These are phyloP conservation scores for Linum tenue DNA, from an alignment of 345 rosid genomes.

Conservation along the genomic window DNA sequence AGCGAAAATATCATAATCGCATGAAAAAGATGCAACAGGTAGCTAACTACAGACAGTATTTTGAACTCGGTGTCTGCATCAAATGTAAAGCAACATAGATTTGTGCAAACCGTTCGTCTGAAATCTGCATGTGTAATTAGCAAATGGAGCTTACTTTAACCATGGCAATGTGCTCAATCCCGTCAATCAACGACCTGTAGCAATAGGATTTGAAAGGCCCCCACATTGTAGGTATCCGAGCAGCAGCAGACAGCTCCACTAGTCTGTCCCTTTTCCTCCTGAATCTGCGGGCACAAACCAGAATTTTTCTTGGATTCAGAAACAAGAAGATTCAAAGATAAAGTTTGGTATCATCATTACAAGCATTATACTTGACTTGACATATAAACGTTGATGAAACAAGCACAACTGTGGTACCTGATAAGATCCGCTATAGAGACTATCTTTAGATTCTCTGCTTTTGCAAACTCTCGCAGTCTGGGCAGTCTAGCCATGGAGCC, in stretches of 20 bases:
- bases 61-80: no score
- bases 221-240: constrained; percentile 28
- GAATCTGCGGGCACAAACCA: constrained; percentile 9
- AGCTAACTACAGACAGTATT: no score
- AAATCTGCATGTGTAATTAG: not conserved
- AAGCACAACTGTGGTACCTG: constrained; percentile 11
- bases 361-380: no score
- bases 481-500: constrained; percentile 30
- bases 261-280: constrained; percentile 24
- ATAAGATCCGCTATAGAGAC: constrained; percentile 24
- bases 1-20: no score
- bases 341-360: no score
- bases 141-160: constrained; percentile 19
- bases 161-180: constrained; percentile 30
- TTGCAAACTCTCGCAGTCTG: constrained; percentile 22
- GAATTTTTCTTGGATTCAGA: not conserved
- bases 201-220: constrained; percentile 28
- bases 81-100: not conserved
- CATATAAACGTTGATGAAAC: not conserved
- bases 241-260: constrained; percentile 23
- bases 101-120: not conserved
- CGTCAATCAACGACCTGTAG: constrained; percentile 21
- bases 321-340: no score
- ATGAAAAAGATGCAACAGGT: no score
- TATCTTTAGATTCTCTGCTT: constrained; percentile 21